A percentile compares a stretch with the other conserved stretches of the same genome.
phyloP scores from a whole-genome alignment of 2,329 filamentous ascomycete species.

The Cladosporium oxysporum region DNA sequence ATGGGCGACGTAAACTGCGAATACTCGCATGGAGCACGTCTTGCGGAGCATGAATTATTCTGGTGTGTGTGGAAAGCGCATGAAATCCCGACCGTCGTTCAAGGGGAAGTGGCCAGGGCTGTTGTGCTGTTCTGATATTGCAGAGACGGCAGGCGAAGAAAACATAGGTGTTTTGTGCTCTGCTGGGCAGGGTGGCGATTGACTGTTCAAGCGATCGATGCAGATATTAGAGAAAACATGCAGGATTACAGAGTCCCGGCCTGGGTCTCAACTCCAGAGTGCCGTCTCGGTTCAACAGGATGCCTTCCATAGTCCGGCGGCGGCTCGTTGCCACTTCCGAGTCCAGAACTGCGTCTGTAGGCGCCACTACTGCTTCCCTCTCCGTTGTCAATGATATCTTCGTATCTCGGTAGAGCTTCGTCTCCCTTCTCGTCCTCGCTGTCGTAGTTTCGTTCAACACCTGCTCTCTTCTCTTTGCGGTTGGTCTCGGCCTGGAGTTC shows the following conservation, averaged over 20 bases:
- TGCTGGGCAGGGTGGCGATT: background rate
- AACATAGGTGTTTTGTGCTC: too few relatives aligned
- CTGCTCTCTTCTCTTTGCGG: conserved; percentile 5
- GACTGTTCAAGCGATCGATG: background rate
- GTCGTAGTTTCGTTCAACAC: conserved; percentile 7
- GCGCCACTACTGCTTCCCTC: background rate
- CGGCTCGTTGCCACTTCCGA: background rate
- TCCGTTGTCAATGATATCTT: conserved; percentile 5
- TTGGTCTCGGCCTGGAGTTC: background rate
- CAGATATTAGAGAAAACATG: background rate
- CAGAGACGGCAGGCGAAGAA: too few relatives aligned
- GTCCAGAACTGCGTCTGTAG: background rate
- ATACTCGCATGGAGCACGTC: background rate
- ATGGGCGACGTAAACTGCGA: background rate
- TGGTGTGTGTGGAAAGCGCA: background rate
- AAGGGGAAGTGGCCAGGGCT: background rate
- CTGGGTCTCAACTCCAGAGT: background rate
- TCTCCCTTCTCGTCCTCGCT: conserved; percentile 17
- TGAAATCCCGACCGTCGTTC: too few relatives aligned
- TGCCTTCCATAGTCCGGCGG: background rate
- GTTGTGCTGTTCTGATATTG: too few relatives aligned
- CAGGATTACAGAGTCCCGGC: background rate
- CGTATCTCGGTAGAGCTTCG: conserved; percentile 14
- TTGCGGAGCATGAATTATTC: background rate
- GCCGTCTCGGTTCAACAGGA: background rate